Base-by-base conservation (phyloP, 192 early-diverging fungal genomes). In the Mycoemilia scoparia region DNA sequence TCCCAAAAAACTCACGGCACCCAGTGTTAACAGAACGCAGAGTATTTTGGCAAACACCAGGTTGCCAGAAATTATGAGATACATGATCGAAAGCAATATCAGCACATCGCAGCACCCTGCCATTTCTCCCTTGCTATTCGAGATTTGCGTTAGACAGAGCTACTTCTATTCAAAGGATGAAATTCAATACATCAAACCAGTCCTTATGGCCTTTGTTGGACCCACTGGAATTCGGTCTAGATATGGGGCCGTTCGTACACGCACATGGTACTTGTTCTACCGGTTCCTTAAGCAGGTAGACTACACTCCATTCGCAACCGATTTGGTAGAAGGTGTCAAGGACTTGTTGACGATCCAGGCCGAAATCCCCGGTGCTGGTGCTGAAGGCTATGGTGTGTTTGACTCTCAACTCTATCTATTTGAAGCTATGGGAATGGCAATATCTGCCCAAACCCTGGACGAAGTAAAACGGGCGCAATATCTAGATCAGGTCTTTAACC, bases 361-460 rank as follows among this genome's bases (percentile, higher is more conserved):
- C n/a, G 64, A 74, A 8, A 41, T 72, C 27, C 16, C 25, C 37
- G 21, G 22, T 24, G n/a, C 27, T 25, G 2, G 29, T 5, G 5
- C 27, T 16, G 33, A 41, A 29, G 45, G 48, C 26, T 51, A 57
- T 38, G 66, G 69, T 14, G 61, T 72, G 32, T 86, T 81, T 39
- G 74, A 77, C 42, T 76, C 74, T 34, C 87, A 92, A 53, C 47
- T 84, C 17, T 91, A 79, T 52, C 46, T 92, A 22, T 92, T 88
- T 64, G 90, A 96, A 52, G 74, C 85, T 5, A 82, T 81, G 39
- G 90, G 90, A n/a, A 67, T 77, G 26, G 58, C 92, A 54, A 90
- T 92, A 49, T 78, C 90, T n/a, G 54, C 73, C 16, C 73, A 79
- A 10, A 57, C 44, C 37, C 57, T 84, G 29, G 65, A 76, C 26